Base-by-base conservation (phyloP, 768 basidiomycete species). In the Chalciporus pseudorubinellus region DNA sequence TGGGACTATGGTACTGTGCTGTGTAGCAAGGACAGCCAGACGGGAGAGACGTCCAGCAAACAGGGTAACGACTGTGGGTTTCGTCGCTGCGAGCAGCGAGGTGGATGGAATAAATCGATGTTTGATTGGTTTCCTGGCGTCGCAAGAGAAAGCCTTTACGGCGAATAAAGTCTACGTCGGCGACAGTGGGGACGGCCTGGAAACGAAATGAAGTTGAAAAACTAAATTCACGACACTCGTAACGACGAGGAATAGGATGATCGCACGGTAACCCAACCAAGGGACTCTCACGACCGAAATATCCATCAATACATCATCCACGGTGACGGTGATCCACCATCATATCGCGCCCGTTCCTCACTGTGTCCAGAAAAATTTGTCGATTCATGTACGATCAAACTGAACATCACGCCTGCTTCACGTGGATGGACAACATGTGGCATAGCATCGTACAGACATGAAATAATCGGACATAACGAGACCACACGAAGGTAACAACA, bases 51-150 rank as follows among this genome's bases (percentile, higher is more conserved):
- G 29, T 44, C 60, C 70, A 60, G 61, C 62, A 43, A 58, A 44
- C 51, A 48, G 48, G 48, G 57, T 14, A 79, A 78, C 44, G 77
- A 77, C 70, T 65, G 76, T 45, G 60, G 56, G 59, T 52, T 50
- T 53, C 44, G 48, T 55, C 50, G 53, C 61, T 31, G 29, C 44
- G 46, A 11, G 52, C 48, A 46, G 44, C 39, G 44, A 56, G 29
- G 8, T 36, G 42, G 45, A 24, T 21, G 45, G 4, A 10, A 42
- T 24, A 43, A n/a, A 50, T 45, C 33, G 29, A 39, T 13, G 39
- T 42, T 46, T 20, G 41, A 33, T 50, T 59, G n/a, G 19, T 40
- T 46, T 46, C 46, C 44, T 41, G 59, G 56, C 31, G 59, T 59
- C 54, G 59, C 60, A 13, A 50, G 47, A 16, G 42, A 44, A 34